These are phyloP conservation scores for Podaxis sp. DNA, from an alignment of 768 basidiomycete species.

Conservation along the genomic window DNA sequence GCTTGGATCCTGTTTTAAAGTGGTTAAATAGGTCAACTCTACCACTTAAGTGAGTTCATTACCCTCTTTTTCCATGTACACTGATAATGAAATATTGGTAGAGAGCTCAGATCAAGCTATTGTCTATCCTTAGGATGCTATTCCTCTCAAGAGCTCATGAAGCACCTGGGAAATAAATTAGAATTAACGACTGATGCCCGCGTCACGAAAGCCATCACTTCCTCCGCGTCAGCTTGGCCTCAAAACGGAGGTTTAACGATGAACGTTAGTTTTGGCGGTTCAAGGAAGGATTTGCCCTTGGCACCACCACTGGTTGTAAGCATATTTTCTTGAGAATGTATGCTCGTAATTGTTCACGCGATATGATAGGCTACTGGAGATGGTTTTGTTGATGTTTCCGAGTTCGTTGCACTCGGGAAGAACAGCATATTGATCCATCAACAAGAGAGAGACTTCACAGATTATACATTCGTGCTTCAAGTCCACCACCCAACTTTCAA, in stretches of 20 bases:
- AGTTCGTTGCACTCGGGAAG: constrained; percentile 37
- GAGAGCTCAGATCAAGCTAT: constrained; percentile 33
- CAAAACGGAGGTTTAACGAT: constrained; percentile 33
- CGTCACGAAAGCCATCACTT: constrained; percentile 17
- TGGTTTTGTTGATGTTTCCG: constrained; percentile 51
- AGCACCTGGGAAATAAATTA: constrained; percentile 19
- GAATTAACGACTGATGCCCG: constrained; percentile 18
- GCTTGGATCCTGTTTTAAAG: constrained; percentile 26
- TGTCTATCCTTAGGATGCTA: constrained; percentile 51
- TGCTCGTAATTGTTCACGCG: neutral
- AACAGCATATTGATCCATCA: constrained; percentile 48
- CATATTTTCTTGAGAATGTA: neutral
- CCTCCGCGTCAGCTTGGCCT: constrained; percentile 45
- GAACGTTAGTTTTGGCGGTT: constrained; percentile 30
- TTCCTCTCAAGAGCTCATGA: constrained; percentile 25
- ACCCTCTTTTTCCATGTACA: neutral
- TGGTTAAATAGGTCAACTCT: constrained; percentile 35
- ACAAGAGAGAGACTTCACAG: constrained; percentile 37
- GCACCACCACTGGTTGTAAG: constrained; percentile 43
- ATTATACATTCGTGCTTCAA: constrained; percentile 46
- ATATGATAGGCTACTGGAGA: constrained; percentile 43
- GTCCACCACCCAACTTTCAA: constrained; percentile 48
- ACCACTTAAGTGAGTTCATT: constrained; percentile 29
- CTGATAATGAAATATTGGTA: constrained; percentile 16
- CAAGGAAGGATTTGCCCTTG: constrained; percentile 32